phyloP scores from a whole-genome alignment of 352 stramenopile genomes.

The Stramenopiles sp. region DNA sequence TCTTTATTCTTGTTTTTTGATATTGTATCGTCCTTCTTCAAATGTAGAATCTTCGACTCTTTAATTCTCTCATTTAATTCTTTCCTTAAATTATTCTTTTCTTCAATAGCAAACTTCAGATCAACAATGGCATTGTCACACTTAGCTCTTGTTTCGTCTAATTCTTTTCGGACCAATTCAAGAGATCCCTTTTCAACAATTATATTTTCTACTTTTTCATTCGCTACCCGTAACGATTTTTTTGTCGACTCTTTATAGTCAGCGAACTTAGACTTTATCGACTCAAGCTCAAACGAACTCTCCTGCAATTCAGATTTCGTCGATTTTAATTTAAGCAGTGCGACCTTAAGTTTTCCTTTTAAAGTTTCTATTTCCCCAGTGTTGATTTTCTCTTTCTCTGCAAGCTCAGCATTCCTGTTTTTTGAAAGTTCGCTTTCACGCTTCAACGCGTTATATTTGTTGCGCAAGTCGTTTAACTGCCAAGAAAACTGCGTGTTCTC shows the following conservation, averaged over 20 bases:
- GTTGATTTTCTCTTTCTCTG: neutral
- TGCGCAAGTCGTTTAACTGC: neutral
- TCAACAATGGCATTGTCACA: neutral
- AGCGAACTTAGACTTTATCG: neutral
- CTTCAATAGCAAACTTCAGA: neutral
- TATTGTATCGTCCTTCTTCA: neutral
- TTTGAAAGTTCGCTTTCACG: neutral
- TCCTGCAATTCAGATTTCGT: neutral
- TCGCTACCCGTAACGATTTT: neutral
- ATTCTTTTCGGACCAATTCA: neutral
- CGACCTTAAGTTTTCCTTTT: neutral
- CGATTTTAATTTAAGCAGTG: neutral
- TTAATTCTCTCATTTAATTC: neutral
- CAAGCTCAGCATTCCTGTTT: neutral
- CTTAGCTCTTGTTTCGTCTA: neutral
- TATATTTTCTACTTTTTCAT: neutral
- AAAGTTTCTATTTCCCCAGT: neutral
- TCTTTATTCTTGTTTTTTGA: neutral
- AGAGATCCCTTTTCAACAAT: neutral
- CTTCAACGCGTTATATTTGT: neutral
- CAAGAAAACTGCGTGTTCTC: neutral
- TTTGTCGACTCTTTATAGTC: neutral
- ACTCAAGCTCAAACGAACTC: neutral
- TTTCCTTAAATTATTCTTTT: neutral
- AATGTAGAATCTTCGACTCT: neutral